Evolutionary conservation across 1,139 yeast genomes (phyloP), one percentile per base, ranked within the genome.

Genomic region (Scheffersomyces quercinus): DNA sequence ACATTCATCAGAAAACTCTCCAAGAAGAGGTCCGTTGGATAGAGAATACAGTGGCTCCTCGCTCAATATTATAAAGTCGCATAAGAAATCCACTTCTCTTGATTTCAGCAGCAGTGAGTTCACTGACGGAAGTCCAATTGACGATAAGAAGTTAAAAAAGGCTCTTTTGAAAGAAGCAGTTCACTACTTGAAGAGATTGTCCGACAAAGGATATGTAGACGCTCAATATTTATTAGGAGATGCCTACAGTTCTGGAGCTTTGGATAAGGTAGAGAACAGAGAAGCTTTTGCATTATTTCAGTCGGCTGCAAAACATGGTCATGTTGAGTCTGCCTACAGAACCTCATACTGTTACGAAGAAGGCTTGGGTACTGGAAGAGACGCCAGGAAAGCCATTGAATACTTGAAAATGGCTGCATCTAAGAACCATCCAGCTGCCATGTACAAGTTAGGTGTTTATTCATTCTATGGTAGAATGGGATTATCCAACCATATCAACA

Each of bases 161-260:
- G 75, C 82, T 49, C 80, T 82, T 48, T 67, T 90, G 36, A 86
- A 86, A 55, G 97, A 93, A 59, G 95, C 97, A 0, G 71, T 79
- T 32, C 74, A 74, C 46, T 84, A 87, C 52, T 73, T 93, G 51
- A 84, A 82, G 51, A 82, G 82, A 56, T 75, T 93, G 35, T 74
- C 91, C 15, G 95, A 88, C 50, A 81, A 85, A 51, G 96, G 97
- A 4, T 86, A 83, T 56, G 79, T 85, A 3, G 97, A 91, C 48
- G 96, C 98, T 0, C 98, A 91, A 62, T 93, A 91, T 60, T 73
- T 91, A 32, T 70, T 93, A 35, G 99, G 83, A 13, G 98, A 93
- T 63, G 93, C 95, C 0, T 84, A 83, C 60, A 81, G 93, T 24
- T 84, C 93, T 4, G 96, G 96, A 1, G 90, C 90, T 0, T 75